phyloP scores from a whole-genome alignment of 805 yeast species.

The Danielia oregonensis region DNA sequence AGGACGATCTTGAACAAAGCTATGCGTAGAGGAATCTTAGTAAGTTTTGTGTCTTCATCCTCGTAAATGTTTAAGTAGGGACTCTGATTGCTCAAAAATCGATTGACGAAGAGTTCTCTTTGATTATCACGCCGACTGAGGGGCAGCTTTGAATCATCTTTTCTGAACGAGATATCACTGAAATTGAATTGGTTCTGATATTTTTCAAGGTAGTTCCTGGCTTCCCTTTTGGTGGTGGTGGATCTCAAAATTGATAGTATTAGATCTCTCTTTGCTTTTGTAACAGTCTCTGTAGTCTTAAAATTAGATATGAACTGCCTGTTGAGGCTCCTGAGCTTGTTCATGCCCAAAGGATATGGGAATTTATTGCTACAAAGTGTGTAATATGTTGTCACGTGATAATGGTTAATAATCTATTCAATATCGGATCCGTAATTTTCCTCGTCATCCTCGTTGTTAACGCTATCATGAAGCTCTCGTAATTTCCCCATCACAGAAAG shows the following conservation, averaged over 20 bases:
- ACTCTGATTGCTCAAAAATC: constrained; percentile 29
- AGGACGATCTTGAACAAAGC: constrained; percentile 55
- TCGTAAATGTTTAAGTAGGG: constrained; percentile 33
- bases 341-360: too few species aligned
- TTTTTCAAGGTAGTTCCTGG: constrained; percentile 70
- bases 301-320: constrained; percentile 36
- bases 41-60: constrained; percentile 30
- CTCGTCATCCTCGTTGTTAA: constrained; percentile 12
- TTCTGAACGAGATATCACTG: constrained; percentile 12
- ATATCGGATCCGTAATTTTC: constrained; percentile 4
- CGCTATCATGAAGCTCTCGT: constrained; percentile 47
- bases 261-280: constrained; percentile 58
- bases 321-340: constrained; percentile 24
- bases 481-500: constrained; percentile 77
- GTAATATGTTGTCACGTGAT: constrained; percentile 1
- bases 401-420: neutral
- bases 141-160: constrained; percentile 18
- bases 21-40: constrained; percentile 44
- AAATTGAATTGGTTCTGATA: constrained; percentile 50
- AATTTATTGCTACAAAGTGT: neutral
- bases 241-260: constrained; percentile 82
- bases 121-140: constrained; percentile 23
- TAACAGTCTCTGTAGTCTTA: constrained; percentile 26
- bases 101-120: constrained; percentile 28
- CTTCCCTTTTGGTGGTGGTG: constrained; percentile 92